These are phyloP conservation scores for Xerocomus nothofagi DNA, from an alignment of 1,284 basidiomycete species.

Conservation along the genomic window DNA sequence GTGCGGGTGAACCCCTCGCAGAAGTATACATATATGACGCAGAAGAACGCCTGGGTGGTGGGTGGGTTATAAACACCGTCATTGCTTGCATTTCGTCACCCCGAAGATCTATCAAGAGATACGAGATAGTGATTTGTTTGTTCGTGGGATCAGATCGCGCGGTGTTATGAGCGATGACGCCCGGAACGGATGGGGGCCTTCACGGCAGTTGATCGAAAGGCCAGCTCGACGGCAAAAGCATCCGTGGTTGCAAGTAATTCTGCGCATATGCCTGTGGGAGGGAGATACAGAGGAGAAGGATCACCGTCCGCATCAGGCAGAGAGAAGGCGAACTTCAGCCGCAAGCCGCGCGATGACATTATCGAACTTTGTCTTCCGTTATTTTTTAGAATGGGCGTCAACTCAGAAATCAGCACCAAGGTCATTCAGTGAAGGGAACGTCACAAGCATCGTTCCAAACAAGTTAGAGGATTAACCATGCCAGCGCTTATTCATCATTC, in stretches of 20 bases:
- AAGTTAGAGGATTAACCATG: neutral
- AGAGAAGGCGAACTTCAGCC: neutral
- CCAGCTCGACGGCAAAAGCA: neutral
- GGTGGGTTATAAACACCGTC: neutral
- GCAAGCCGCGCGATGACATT: neutral
- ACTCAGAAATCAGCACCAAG: neutral
- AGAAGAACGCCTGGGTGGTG: neutral
- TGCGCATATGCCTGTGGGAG: neutral
- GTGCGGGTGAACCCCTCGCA: neutral
- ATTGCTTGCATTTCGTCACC: slow-evolving; percentile 1
- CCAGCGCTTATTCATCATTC: neutral
- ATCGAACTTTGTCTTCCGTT: neutral
- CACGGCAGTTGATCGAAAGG: slow-evolving; percentile 7
- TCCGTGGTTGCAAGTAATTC: neutral
- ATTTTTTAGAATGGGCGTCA: neutral
- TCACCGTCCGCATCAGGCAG: neutral
- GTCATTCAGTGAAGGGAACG: neutral
- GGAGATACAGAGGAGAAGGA: neutral
- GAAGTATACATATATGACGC: neutral
- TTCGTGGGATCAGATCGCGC: slow-evolving; percentile 19
- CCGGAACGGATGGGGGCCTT: neutral
- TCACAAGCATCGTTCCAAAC: neutral
- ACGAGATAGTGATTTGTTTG: neutral
- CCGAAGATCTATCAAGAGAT: slow-evolving; percentile 3
- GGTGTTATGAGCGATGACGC: neutral